Evolutionary conservation across 2,329 filamentous ascomycete species (phyloP), one percentile per base, ranked within the genome.

Genomic region (Verticillium zaregamsianum): DNA sequence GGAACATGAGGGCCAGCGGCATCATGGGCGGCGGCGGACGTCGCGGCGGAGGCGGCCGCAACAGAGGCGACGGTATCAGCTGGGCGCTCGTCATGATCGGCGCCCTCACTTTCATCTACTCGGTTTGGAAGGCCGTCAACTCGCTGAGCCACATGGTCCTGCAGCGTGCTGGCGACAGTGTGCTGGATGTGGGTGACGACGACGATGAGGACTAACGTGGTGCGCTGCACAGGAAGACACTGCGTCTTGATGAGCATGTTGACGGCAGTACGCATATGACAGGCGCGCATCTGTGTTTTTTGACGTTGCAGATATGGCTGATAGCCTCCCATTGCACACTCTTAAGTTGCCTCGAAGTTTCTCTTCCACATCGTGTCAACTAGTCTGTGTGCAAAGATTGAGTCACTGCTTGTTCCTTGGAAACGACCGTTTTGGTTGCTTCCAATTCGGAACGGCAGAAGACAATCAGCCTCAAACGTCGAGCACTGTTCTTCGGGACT

Each of bases 301-400:
- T 20, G 20, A 52, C 45, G 5, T 23, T n/a, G 45, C 45, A 52
- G 20, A 23, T 52, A 52, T 23, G n/a, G 45, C 45, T 52, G 8
- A 52, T 52, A 52, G 45, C 45, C 45, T 28, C n/a, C 28, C 74
- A 45, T 58, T 90, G 92, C 92, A 94, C 90, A 90, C 91, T 90
- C 90, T 96, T 97, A 90, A 97, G 93, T 95, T 96, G 91, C 86
- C 92, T 93, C 85, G 85, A 87, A 79, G 78, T 75, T 82, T 81
- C 82, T 85, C 80, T 79, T 84, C 90, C 85, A 85, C 94, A 88
- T 87, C 86, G 86, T 93, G 91, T 88, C 90, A 88, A 95, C 93
- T 88, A 95, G 93, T 97, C 93, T 91, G 87, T 88, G 90, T 96
- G 93, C 93, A 91, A 82, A 97, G 83, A 97, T 84, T 62, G 77